Base-by-base conservation (phyloP, 345 rosid genomes). In the Rhizophora apiculata region DNA sequence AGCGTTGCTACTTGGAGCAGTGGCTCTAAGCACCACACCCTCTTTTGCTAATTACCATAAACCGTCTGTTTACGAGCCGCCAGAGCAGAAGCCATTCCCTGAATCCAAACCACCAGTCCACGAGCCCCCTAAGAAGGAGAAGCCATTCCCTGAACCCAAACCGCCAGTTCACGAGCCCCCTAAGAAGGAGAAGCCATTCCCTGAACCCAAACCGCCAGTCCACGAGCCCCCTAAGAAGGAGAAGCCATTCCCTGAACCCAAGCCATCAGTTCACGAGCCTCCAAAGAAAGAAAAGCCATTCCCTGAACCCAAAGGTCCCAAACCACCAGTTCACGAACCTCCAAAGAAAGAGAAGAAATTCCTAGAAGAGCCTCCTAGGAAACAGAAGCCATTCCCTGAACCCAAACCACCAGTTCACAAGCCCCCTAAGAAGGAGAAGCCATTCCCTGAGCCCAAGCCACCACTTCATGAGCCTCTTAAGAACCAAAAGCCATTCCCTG, bases 1-100 rank as follows among this genome's bases (percentile, higher is more conserved):
- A 22, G 37, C 37, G 52, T 52, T 62, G 22, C 26, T 70, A 51
- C 34, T 70, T 6, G 67, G 53, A 24, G 61, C 54, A 60, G 62
- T 54, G 64, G 63, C 46, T 24, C 24, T 70, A 8, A 32, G 31
- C 57, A 60, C 67, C 53, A 63, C 67, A 36, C 62, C 73, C 8
- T 21, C 60, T 34, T 5, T 34, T 48, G 30, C 31, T 43, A 9
- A 15, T 24, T 9, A 37, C n/a, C 7, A 36, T 8, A 34, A 22
- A 19, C 62, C 62, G 20, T 37, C 62, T 0, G 29, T 46, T 1
- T 8, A 18, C 34, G 52, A 65, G 57, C 67, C 67, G 4, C 67
- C 56, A 13, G 54, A 10, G n/a, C 18, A n/a, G 26, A 53, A 53
- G 11, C 57, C 57, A 53, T 53, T 53, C 57, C 58, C 58, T 54